Percentiles rank a stretch among this genome's conserved stretches.
These are phyloP conservation scores for Yamadazyma taylorii DNA, from an alignment of 1,139 yeast species.

Conservation along the genomic window DNA sequence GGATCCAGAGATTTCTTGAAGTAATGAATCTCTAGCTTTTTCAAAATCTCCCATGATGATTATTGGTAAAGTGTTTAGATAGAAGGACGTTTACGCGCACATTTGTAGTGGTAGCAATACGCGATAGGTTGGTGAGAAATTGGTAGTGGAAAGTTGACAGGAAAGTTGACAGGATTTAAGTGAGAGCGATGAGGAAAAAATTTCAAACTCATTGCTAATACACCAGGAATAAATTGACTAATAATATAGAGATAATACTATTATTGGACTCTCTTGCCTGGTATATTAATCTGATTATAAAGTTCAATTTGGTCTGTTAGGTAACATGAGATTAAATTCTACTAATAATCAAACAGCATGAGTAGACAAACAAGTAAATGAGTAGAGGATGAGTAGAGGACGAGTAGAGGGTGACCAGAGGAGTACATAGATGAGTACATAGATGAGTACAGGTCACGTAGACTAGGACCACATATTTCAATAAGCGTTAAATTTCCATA, in stretches of 20 bases:
- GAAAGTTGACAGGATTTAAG: too few relatives aligned
- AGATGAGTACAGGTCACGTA: too few relatives aligned
- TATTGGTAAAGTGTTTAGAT: conserved; percentile 2
- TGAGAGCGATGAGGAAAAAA: conserved; percentile 1
- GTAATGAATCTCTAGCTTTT: conserved; percentile 43
- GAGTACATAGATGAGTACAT: too few relatives aligned
- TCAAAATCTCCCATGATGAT: conserved; percentile 29
- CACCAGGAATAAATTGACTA: conserved; percentile 15
- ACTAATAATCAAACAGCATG: conserved; percentile 33
- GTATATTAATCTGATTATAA: conserved; percentile 23
- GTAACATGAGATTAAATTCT: conserved; percentile 29
- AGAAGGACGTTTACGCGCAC: too few relatives aligned
- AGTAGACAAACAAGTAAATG: too few relatives aligned
- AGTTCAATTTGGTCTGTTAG: conserved; percentile 26
- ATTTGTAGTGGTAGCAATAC: too few relatives aligned
- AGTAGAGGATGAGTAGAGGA: too few relatives aligned
- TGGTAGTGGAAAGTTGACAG: background rate
- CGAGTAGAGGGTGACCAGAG: too few relatives aligned
- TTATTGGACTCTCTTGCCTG: conserved; percentile 42
- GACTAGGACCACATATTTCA: too few relatives aligned
- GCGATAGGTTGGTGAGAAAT: too few relatives aligned
- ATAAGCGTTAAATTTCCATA: too few relatives aligned
- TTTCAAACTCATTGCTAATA: conserved; percentile 3
- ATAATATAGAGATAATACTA: conserved; percentile 25
- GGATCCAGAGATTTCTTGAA: conserved; percentile 43